phyloP scores from a whole-genome alignment of 768 basidiomycete species.

The Leccinum boreale region DNA sequence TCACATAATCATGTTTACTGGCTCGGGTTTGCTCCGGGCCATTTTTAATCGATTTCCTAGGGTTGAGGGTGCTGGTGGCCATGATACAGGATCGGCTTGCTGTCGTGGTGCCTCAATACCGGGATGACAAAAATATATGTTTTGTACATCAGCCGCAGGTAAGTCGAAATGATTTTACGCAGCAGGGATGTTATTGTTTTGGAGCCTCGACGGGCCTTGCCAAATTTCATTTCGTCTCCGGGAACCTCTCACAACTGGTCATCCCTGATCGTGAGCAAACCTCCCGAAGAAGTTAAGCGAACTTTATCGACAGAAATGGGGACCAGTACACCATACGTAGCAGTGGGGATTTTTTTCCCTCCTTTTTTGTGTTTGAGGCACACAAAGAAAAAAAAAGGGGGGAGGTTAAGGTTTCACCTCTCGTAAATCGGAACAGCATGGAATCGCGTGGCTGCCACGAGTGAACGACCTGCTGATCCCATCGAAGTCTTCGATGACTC shows the following conservation, averaged over 20 bases:
- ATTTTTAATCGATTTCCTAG: background rate
- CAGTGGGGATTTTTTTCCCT: background rate
- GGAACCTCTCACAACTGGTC: background rate
- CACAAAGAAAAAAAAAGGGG: background rate
- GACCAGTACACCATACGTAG: background rate
- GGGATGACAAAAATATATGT: background rate
- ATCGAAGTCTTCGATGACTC: background rate
- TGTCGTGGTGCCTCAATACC: background rate
- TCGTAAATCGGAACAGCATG: slow-evolving; percentile 11
- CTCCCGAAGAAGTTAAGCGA: background rate
- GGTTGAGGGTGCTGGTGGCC: background rate
- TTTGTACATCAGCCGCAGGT: background rate
- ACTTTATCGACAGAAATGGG: background rate
- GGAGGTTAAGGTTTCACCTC: background rate
- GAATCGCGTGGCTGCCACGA: slow-evolving; percentile 19
- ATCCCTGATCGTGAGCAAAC: slow-evolving; percentile 8
- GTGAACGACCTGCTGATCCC: background rate
- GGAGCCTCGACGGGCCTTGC: background rate
- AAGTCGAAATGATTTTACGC: background rate
- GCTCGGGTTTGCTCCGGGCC: background rate
- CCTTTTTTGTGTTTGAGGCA: background rate
- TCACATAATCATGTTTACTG: background rate
- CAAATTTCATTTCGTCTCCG: background rate
- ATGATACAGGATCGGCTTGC: background rate
- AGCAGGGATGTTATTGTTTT: background rate